Conservation (phyloP, 306 rosid genomes). For the Malus sylvestris region DNA sequence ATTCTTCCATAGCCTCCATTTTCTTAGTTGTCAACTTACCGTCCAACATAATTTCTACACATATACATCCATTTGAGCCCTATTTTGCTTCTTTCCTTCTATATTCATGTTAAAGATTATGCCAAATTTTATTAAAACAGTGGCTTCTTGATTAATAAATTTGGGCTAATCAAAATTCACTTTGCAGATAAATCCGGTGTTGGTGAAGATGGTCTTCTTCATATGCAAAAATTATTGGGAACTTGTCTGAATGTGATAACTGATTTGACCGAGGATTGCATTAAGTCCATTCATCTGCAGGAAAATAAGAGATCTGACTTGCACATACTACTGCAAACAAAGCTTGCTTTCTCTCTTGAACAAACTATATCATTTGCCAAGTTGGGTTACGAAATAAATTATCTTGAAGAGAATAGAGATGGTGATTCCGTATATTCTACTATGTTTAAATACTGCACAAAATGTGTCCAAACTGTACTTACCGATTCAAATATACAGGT, state of each 20-base stretch:
- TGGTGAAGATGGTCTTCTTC: conserved; percentile 37
- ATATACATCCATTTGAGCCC: not conserved
- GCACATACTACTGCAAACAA: conserved; percentile 45
- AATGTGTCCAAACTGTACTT: conserved; percentile 57
- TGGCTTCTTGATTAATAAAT: conserved; percentile 11
- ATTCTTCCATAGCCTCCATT: not conserved
- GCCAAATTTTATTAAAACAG: not conserved
- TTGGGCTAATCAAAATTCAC: conserved; percentile 9
- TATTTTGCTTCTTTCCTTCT: not conserved
- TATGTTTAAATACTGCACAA: conserved; percentile 44
- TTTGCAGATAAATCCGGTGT: conserved; percentile 52
- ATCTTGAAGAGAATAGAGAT: conserved; percentile 34
- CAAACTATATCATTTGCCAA: conserved; percentile 61
- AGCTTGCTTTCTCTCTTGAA: conserved; percentile 79
- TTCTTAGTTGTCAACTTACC: not conserved
- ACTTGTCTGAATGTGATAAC: conserved; percentile 54
- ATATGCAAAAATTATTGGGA: conserved; percentile 46
- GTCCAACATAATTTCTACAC: not conserved
- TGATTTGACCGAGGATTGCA: conserved; percentile 54
- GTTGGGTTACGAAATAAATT: conserved; percentile 44
- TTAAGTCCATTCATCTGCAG: conserved; percentile 53
- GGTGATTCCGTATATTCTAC: conserved; percentile 25
- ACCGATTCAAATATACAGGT: conserved; percentile 69
- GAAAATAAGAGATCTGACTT: conserved; percentile 43
- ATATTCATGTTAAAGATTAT: not conserved